Base-by-base conservation (phyloP, 2,329 filamentous ascomycete species). In the Pestalotiopsis sp. region DNA sequence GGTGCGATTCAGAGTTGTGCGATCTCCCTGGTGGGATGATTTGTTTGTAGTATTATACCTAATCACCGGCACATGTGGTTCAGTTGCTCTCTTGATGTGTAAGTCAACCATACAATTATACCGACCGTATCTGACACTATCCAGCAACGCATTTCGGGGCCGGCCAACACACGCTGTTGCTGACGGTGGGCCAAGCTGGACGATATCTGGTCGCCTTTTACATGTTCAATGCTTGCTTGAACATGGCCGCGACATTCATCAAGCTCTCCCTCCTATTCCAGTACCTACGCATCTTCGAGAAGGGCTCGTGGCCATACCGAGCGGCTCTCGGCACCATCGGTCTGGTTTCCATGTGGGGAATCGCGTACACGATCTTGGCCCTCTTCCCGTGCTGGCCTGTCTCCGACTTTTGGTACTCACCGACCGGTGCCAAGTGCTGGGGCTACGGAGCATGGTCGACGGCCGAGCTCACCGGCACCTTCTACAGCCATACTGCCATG, bases 181-280 rank as follows among this genome's bases (percentile, higher is more conserved):
- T 69, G n/a, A 65, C 61, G 4, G 59, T 69, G 23, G 61, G 61
- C 27, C 38, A 69, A 27, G 60, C 59, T 17, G 58, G 52, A 49
- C 23, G n/a, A 31, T 68, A 65, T 58, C 66, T 68, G 27, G 55
- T 64, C 2, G 6, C 67, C 20, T 68, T 70, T 31, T 70, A 68
- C 59, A 62, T 68, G 11, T 68, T 67, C 41, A 67, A 70, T 57
- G 64, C 67, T 39, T 60, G 63, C 58, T 63, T 68, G 61, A 64
- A 68, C 31, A 38, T 68, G 20, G 63, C 79, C 11, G 78, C 77
- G 13, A 76, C 76, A 0, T 75, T 81, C 38, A 77, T 80, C 73
- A 82, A 82, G 61, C 73, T 81, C 6, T 79, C 79, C 5, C 74
- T 82, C 0, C 73, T 81, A 1, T 69, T 77, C 12, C 80, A 81